phyloP scores from a whole-genome alignment of 2,329 filamentous ascomycete genomes.

The Claviceps paspali region DNA sequence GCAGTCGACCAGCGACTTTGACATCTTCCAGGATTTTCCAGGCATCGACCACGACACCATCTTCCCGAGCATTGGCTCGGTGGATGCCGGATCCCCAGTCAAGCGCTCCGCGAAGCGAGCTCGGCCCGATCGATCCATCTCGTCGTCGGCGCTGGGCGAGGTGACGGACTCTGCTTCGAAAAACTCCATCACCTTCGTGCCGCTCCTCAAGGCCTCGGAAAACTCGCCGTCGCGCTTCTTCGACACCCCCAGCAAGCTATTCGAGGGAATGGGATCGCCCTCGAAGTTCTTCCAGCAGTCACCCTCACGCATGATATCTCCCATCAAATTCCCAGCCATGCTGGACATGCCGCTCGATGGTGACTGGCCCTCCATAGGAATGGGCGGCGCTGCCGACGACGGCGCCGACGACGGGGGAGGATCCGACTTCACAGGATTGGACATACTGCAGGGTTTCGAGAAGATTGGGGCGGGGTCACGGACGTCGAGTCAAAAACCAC shows the following conservation, averaged over 20 bases:
- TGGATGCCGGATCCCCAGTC: constrained; percentile 46
- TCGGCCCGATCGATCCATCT: constrained; percentile 48
- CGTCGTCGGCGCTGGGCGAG: constrained; percentile 45
- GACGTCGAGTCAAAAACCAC: constrained; percentile 14
- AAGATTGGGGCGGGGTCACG: constrained; percentile 46
- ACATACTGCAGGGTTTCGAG: constrained; percentile 61
- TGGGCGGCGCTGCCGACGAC: constrained; percentile 26
- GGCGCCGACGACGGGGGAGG: constrained; percentile 19
- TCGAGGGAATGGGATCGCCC: constrained; percentile 39
- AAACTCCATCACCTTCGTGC: constrained; percentile 34
- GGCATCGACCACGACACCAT: constrained; percentile 16
- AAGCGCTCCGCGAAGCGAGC: constrained; percentile 47
- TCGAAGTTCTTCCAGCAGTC: constrained; percentile 31
- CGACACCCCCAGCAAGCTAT: constrained; percentile 42
- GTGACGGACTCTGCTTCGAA: constrained; percentile 38
- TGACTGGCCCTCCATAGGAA: constrained; percentile 21
- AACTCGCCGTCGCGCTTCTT: constrained; percentile 24
- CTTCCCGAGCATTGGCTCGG: constrained; percentile 27
- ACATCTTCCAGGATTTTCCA: constrained; percentile 39
- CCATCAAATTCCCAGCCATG: constrained; percentile 30
- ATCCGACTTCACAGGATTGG: constrained; percentile 44
- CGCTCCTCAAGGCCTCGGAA: constrained; percentile 33
- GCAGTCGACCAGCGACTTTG: constrained; percentile 40
- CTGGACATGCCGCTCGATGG: constrained; percentile 21
- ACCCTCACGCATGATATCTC: constrained; percentile 25